Evolutionary conservation across 306 rosid species (phyloP).

Genomic region (Medicago ruthenica): DNA sequence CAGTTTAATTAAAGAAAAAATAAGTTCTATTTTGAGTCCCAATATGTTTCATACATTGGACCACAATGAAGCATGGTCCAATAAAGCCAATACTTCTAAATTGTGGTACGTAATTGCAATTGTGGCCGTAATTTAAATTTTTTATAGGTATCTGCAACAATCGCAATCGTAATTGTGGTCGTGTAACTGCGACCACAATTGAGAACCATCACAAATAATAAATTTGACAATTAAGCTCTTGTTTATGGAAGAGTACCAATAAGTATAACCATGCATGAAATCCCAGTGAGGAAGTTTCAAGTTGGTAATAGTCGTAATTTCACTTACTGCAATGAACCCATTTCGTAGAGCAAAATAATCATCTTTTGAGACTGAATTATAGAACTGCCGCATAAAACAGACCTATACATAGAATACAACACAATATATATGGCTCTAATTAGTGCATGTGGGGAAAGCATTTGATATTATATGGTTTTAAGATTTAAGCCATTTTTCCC

Average conservation of each 20-base stretch:
- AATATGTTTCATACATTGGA: background rate
- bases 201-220: background rate
- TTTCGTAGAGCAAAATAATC: conserved; percentile 73
- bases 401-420: conserved; percentile 41
- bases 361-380: conserved; percentile 61
- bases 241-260: background rate
- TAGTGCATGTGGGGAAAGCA: background rate
- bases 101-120: background rate
- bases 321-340: conserved; percentile 68
- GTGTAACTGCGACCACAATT: background rate
- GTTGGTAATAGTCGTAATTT: conserved; percentile 14
- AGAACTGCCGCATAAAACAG: conserved; percentile 64
- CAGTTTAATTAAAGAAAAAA: conserved; percentile 4
- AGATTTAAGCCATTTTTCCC: too few species aligned
- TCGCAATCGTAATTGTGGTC: background rate
- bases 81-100: background rate
- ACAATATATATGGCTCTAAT: background rate
- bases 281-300: conserved; percentile 4
- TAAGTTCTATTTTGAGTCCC: background rate
- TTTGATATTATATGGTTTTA: background rate
- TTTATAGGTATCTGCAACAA: too few species aligned
- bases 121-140: background rate
- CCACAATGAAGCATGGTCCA: background rate
- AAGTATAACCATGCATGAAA: conserved; percentile 14
- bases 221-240: background rate